Percentiles rank a stretch among this genome's conserved stretches.
Evolutionary conservation across 1,284 basidiomycete genomes (phyloP).

Genomic region (Kalmanozyma brasiliensis): DNA sequence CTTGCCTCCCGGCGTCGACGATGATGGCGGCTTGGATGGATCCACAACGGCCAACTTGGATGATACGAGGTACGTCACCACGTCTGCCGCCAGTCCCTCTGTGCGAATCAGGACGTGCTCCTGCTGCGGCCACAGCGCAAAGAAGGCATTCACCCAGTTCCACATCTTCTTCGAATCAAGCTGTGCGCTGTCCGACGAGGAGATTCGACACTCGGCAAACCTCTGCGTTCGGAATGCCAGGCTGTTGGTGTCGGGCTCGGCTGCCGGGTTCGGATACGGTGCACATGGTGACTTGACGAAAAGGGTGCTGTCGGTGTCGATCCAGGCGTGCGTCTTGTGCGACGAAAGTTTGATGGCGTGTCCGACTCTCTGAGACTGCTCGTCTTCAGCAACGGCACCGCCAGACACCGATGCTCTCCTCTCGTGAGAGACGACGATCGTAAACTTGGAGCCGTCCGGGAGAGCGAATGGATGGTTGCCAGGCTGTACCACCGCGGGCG

Average conservation of each 20-base stretch:
- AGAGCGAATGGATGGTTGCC: constrained; percentile 30
- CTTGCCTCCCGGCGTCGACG: constrained; percentile 10
- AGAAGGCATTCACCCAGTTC: constrained; percentile 46
- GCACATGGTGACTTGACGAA: constrained; percentile 34
- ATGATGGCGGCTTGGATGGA: constrained; percentile 19
- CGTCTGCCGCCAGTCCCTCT: constrained; percentile 5
- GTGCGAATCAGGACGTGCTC: constrained; percentile 25
- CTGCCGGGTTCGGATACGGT: constrained; percentile 40
- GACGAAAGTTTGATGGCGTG: constrained; percentile 28
- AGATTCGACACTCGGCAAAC: constrained; percentile 25
- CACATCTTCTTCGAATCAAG: constrained; percentile 31
- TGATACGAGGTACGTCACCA: constrained; percentile 16
- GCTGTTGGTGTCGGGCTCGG: constrained; percentile 63
- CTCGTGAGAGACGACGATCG: constrained; percentile 35
- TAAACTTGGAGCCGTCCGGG: constrained; percentile 41
- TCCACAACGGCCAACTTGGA: constrained; percentile 45
- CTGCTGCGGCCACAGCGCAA: constrained; percentile 56
- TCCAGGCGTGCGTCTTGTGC: constrained; percentile 26
- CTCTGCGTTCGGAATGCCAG: constrained; percentile 42
- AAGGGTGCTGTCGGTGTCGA: constrained; percentile 32
- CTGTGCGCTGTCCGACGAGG: neutral
- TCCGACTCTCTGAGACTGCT: constrained; percentile 9
- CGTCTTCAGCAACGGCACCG: neutral
- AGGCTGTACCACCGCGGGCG: constrained; percentile 21
- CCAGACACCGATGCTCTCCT: constrained; percentile 2